phyloP scores from a whole-genome alignment of 805 yeast species.

The Wickerhamomyces ciferrii region DNA sequence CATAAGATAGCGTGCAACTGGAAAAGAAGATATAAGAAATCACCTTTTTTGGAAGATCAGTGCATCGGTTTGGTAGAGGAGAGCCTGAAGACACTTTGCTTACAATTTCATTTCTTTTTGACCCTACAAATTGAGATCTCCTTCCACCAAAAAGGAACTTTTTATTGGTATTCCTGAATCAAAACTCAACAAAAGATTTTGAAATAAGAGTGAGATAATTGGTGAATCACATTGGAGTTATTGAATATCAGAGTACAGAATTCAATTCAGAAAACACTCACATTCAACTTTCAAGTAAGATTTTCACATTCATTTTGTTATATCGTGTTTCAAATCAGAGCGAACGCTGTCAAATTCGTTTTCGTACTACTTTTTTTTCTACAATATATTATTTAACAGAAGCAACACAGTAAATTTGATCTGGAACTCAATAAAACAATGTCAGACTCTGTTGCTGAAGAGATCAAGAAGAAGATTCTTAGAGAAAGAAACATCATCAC shows the following conservation, averaged over 20 bases:
- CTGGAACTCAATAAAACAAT: constrained; percentile 1
- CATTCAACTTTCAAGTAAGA: neutral
- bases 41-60: too few relatives aligned
- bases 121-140: neutral
- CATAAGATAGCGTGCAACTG: too few relatives aligned
- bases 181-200: neutral
- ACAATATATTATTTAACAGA: neutral
- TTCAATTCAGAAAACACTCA: too few relatives aligned
- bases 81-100: neutral
- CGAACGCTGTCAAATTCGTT: neutral
- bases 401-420: neutral
- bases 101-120: neutral
- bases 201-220: too few relatives aligned
- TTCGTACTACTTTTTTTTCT: neutral
- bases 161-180: neutral
- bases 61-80: neutral
- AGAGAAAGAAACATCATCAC: constrained; percentile 82
- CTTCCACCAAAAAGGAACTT: neutral
- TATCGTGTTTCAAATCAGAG: neutral
- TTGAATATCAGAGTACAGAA: too few relatives aligned
- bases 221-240: too few relatives aligned
- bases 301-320: neutral
- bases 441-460: constrained; percentile 44
- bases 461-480: constrained; percentile 80
- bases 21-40: neutral